Conservation (phyloP, 768 basidiomycete species). For the button mushroom (Agaricus bisporus) region DNA sequence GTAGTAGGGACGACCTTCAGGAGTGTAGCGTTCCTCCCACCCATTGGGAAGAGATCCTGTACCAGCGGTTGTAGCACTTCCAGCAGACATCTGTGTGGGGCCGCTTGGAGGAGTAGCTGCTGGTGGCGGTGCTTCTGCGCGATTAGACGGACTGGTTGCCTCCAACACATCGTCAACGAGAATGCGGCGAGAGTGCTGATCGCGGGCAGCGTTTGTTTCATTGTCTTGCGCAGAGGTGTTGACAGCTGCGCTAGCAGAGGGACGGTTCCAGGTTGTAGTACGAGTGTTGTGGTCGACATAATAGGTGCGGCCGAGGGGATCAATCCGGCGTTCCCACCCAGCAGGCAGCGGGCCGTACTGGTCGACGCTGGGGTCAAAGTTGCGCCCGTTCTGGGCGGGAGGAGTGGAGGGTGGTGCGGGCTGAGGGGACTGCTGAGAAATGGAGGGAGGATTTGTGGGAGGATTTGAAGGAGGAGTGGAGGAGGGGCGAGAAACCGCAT, state of each 20-base stretch:
- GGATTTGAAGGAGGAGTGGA: conserved; percentile 18
- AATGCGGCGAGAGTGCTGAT: conserved; percentile 79
- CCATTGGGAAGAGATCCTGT: conserved; percentile 88
- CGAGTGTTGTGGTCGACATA: conserved; percentile 99
- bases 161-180: conserved; percentile 85
- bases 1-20: conserved; percentile 97
- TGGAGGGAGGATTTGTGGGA: conserved; percentile 18
- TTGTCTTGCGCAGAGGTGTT: conserved; percentile 67
- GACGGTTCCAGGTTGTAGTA: conserved; percentile 96
- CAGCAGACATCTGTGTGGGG: conserved; percentile 35
- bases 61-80: conserved; percentile 60
- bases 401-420: conserved; percentile 16
- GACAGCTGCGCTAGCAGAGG: conserved; percentile 67
- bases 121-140: conserved; percentile 11
- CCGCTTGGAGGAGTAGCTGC: conserved; percentile 26
- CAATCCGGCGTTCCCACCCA: conserved; percentile 96
- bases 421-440: conserved; percentile 10
- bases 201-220: conserved; percentile 81
- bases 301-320: conserved; percentile 93
- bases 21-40: conserved; percentile 99
- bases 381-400: conserved; percentile 52
- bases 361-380: conserved; percentile 94
- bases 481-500: conserved; percentile 13
- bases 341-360: conserved; percentile 86
- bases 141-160: conserved; percentile 43